phyloP scores from a whole-genome alignment of 192 early-diverging fungal genomes.

The Lunasporangiospora selenospora region DNA sequence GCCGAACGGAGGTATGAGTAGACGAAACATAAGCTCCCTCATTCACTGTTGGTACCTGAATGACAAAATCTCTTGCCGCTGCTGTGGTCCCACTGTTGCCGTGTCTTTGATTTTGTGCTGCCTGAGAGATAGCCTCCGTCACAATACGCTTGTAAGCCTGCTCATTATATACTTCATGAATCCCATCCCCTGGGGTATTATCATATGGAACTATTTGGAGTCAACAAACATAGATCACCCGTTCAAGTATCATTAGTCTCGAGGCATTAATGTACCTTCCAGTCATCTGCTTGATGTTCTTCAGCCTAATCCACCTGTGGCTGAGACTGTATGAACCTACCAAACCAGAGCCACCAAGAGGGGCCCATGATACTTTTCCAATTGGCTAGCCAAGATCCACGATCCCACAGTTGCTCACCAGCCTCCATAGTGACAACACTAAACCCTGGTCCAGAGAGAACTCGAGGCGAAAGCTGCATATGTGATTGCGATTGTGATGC shows the following conservation, averaged over 20 bases:
- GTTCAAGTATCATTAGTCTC: too few species aligned
- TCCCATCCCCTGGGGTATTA: conserved; percentile 35
- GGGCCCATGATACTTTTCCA: conserved; percentile 60
- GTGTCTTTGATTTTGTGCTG: too few species aligned
- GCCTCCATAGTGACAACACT: conserved; percentile 30
- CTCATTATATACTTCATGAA: conserved; percentile 32
- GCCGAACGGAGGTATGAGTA: too few species aligned
- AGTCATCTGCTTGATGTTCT: too few species aligned
- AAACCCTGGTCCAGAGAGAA: conserved; percentile 20
- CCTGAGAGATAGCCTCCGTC: conserved; percentile 6
- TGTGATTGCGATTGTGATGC: neutral
- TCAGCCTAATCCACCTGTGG: too few species aligned
- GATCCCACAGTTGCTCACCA: conserved; percentile 53
- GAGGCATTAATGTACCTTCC: too few species aligned
- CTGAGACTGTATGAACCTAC: conserved; percentile 49
- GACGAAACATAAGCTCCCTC: too few species aligned
- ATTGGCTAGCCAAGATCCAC: conserved; percentile 47
- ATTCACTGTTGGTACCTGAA: too few species aligned
- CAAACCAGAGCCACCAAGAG: conserved; percentile 56
- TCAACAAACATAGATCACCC: neutral
- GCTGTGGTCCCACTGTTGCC: too few species aligned
- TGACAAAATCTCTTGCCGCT: too few species aligned
- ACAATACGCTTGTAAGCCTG: conserved; percentile 11
- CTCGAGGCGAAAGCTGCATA: conserved; percentile 20
- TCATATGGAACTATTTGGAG: conserved; percentile 18